Percentiles rank a stretch among this genome's conserved stretches.
Evolutionary conservation across 192 early-diverging fungal species (phyloP).

Genomic region (Funneliformis mosseae): DNA sequence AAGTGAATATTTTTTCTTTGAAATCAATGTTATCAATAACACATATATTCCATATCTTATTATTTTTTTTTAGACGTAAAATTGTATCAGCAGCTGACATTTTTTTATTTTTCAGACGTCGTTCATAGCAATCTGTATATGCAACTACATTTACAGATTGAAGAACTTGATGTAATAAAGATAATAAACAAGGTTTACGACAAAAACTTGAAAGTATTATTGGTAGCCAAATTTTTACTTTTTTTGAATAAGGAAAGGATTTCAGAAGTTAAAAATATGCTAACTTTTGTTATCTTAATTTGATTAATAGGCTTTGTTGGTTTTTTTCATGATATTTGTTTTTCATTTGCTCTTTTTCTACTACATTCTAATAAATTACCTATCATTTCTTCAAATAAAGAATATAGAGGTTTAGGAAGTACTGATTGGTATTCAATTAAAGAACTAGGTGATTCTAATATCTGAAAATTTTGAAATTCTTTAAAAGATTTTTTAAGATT

Average conservation of each 20-base stretch:
- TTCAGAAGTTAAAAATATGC: neutral
- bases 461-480: neutral
- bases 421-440: neutral
- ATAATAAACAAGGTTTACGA: conserved; percentile 4
- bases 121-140: neutral
- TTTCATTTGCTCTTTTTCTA: neutral
- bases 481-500: neutral
- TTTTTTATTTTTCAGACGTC: neutral
- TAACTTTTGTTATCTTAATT: neutral
- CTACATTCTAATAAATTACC: neutral
- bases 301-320: neutral
- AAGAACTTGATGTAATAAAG: neutral
- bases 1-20: neutral
- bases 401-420: neutral
- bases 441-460: neutral
- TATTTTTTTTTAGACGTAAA: neutral
- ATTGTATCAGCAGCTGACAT: neutral
- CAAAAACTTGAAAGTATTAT: neutral
- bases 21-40: conserved; percentile 30
- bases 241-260: neutral
- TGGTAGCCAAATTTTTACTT: neutral
- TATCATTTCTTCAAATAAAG: neutral
- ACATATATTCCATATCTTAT: conserved; percentile 11
- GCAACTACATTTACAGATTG: neutral
- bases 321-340: neutral